Conservation (phyloP, 1,284 basidiomycete species). For the Puccinia triticina region DNA sequence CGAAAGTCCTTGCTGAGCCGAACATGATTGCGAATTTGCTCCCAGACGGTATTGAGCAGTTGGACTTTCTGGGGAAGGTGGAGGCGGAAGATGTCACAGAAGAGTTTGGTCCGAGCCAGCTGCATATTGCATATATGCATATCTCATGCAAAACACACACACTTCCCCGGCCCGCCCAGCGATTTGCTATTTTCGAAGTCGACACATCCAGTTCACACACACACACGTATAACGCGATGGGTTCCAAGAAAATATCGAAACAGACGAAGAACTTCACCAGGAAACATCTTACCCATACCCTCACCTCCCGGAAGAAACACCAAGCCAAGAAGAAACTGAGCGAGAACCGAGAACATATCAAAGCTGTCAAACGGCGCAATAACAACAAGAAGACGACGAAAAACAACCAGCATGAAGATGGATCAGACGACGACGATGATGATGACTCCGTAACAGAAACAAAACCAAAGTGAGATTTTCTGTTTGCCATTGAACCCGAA, state of each 20-base stretch:
- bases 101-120: not conserved
- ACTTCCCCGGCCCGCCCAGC: too few relatives aligned
- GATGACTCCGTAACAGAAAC: conserved; percentile 34
- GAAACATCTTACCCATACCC: conserved; percentile 42
- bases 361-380: conserved; percentile 25
- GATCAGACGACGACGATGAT: not conserved
- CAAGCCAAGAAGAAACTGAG: conserved; percentile 45
- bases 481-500: not conserved
- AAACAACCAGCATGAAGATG: not conserved
- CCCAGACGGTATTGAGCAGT: too few relatives aligned
- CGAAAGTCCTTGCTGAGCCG: not conserved
- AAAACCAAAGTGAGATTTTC: conserved; percentile 24
- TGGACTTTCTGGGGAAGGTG: too few relatives aligned
- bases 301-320: conserved; percentile 39
- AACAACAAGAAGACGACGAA: not conserved
- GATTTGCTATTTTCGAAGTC: too few relatives aligned
- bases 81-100: too few relatives aligned
- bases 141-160: too few relatives aligned
- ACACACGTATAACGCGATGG: conserved; percentile 16
- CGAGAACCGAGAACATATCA: conserved; percentile 28
- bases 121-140: not conserved
- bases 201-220: too few relatives aligned
- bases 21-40: not conserved
- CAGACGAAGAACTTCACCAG: conserved; percentile 43
- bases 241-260: conserved; percentile 41